phyloP scores from a whole-genome alignment of 2,329 filamentous ascomycete species.

The Diaporthe sp. region DNA sequence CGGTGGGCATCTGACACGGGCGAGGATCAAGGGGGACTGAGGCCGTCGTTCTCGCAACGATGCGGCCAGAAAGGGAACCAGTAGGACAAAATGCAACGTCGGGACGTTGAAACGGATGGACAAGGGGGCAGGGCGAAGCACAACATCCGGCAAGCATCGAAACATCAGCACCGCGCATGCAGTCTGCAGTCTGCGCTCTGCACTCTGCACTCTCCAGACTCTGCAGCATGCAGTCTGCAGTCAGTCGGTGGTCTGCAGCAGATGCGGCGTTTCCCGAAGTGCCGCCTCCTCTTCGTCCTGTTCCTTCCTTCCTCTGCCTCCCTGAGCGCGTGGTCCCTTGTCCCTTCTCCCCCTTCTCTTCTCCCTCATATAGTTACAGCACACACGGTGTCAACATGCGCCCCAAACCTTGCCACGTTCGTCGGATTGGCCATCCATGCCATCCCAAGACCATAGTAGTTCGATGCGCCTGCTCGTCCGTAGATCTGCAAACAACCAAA shows the following conservation, averaged over 20 bases:
- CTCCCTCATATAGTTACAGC: slow-evolving; percentile 2
- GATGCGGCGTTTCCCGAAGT: slow-evolving; percentile 25
- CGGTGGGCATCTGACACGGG: slow-evolving; percentile 17
- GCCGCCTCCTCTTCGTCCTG: neutral
- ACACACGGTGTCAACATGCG: slow-evolving; percentile 19
- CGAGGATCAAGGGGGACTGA: slow-evolving; percentile 20
- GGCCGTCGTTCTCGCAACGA: slow-evolving; percentile 8
- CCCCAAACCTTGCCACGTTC: slow-evolving; percentile 20
- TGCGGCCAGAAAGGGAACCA: slow-evolving; percentile 26
- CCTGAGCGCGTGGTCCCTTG: neutral
- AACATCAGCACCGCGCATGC: slow-evolving; percentile 14
- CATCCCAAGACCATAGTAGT: slow-evolving; percentile 27
- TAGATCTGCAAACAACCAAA: slow-evolving; percentile 29
- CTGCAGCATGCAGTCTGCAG: neutral
- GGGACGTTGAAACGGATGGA: slow-evolving; percentile 30
- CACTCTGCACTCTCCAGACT: neutral
- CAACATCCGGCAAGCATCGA: slow-evolving; percentile 24
- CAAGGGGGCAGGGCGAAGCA: slow-evolving; percentile 10
- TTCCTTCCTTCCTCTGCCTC: neutral
- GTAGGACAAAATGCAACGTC: slow-evolving; percentile 28
- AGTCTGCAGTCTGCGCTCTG: neutral
- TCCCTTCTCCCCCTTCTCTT: neutral
- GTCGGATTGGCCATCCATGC: slow-evolving; percentile 32
- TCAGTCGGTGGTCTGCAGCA: slow-evolving; percentile 5
- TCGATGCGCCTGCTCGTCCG: slow-evolving; percentile 21